Conservation (phyloP, 1,284 basidiomycete species). For the Amylostereum areolatum region DNA sequence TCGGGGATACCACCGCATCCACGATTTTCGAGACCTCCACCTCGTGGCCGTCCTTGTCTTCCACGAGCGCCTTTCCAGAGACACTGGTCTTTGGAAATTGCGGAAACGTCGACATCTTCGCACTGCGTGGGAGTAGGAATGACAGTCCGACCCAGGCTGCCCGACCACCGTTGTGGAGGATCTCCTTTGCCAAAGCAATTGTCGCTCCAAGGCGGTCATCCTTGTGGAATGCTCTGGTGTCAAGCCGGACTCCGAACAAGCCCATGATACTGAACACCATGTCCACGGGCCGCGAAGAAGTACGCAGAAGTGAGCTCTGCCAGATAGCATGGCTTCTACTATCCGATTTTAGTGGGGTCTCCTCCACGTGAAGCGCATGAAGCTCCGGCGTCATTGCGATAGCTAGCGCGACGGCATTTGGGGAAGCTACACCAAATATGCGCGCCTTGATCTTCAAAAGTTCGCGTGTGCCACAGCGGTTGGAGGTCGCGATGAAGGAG, state of each 20-base stretch:
- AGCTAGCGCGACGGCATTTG: too few relatives aligned
- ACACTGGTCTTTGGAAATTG: slow-evolving; percentile 17
- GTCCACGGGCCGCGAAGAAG: slow-evolving; percentile 16
- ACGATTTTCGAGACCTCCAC: too few relatives aligned
- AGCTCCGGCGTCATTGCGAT: too few relatives aligned
- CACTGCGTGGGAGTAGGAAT: slow-evolving; percentile 7
- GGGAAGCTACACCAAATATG: too few relatives aligned
- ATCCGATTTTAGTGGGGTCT: too few relatives aligned
- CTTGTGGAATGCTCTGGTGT: slow-evolving; percentile 8
- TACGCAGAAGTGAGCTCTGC: slow-evolving; percentile 12
- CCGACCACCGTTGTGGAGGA: slow-evolving; percentile 14
- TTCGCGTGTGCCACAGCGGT: too few relatives aligned
- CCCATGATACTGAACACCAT: slow-evolving; percentile 19
- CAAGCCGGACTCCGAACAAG: slow-evolving; percentile 12
- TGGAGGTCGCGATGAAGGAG: too few relatives aligned
- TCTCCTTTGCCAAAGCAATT: slow-evolving; percentile 16
- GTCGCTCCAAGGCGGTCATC: slow-evolving; percentile 18
- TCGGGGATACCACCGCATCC: too few relatives aligned
- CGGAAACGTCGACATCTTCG: slow-evolving; percentile 17
- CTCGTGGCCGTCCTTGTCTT: too few relatives aligned
- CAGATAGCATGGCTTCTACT: not conserved
- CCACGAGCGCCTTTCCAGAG: slow-evolving; percentile 2
- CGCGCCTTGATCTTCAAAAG: too few relatives aligned
- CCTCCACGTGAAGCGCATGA: too few relatives aligned
- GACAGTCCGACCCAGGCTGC: slow-evolving; percentile 18